Conservation (phyloP, 2,329 filamentous ascomycete genomes). For the Lecanicillium sp. region DNA sequence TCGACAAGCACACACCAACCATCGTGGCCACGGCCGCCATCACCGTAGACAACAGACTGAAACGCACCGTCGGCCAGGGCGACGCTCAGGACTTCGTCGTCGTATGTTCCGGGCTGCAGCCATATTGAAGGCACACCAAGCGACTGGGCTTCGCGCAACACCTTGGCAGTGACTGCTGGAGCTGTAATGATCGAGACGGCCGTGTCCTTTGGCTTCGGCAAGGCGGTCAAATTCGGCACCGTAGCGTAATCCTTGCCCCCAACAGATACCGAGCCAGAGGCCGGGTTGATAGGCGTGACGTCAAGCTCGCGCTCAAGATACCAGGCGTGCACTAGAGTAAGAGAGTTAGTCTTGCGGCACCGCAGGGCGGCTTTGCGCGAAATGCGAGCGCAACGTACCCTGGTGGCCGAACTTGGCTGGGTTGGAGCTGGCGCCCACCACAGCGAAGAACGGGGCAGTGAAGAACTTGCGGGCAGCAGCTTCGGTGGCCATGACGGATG, state of each 20-base stretch:
- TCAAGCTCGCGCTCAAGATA: constrained; percentile 71
- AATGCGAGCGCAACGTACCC: constrained; percentile 56
- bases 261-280: constrained; percentile 56
- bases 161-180: constrained; percentile 63
- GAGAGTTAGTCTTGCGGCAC: constrained; percentile 3
- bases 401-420: constrained; percentile 82
- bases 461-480: constrained; percentile 73
- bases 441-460: constrained; percentile 69
- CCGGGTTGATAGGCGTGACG: constrained; percentile 79
- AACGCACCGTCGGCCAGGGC: constrained; percentile 56
- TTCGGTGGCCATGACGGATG: constrained; percentile 53
- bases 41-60: constrained; percentile 58
- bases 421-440: constrained; percentile 84
- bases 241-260: constrained; percentile 51
- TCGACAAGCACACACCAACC: constrained; percentile 88
- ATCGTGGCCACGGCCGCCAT: constrained; percentile 58
- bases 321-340: constrained; percentile 71
- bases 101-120: constrained; percentile 86
- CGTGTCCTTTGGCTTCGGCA: constrained; percentile 61
- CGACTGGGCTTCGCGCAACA: constrained; percentile 70
- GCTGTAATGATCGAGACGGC: constrained; percentile 83
- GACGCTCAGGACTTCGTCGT: constrained; percentile 65
- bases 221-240: constrained; percentile 54
- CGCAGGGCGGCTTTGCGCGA: not conserved
- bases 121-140: constrained; percentile 70